These are phyloP conservation scores for Fusarium sp. DNA, from an alignment of 2,329 filamentous ascomycete genomes.

Conservation along the genomic window DNA sequence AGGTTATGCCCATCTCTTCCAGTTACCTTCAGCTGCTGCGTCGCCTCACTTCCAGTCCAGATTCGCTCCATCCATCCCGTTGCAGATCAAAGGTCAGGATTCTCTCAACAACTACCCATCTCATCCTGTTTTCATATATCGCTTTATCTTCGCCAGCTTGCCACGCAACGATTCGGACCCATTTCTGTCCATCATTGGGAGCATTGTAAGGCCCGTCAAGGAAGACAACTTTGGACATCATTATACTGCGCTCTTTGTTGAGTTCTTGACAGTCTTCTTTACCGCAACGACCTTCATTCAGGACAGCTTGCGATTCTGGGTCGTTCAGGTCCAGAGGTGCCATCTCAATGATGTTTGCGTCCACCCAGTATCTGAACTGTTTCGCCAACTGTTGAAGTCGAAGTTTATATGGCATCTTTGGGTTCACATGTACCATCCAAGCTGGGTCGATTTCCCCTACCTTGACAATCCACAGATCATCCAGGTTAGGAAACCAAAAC, in stretches of 20 bases:
- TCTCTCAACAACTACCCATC: conserved; percentile 55
- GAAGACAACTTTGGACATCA: conserved; percentile 56
- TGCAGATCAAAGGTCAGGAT: conserved; percentile 54
- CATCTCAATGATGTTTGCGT: conserved; percentile 55
- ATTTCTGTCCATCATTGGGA: conserved; percentile 43
- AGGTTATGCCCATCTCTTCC: not conserved
- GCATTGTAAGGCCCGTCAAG: conserved; percentile 52
- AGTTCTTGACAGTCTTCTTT: conserved; percentile 52
- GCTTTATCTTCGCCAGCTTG: conserved; percentile 45
- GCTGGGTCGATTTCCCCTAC: conserved; percentile 54
- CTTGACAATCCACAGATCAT: conserved; percentile 56
- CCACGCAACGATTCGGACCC: conserved; percentile 53
- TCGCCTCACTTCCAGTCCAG: conserved; percentile 42
- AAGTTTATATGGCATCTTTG: conserved; percentile 46
- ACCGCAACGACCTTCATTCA: conserved; percentile 53
- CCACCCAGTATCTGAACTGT: conserved; percentile 56
- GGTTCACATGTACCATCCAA: conserved; percentile 53
- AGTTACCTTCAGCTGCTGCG: conserved; percentile 23
- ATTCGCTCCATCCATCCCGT: conserved; percentile 51
- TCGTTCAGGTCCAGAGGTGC: conserved; percentile 52
- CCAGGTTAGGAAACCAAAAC: conserved; percentile 56
- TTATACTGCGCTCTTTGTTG: conserved; percentile 52
- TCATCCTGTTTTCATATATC: conserved; percentile 51
- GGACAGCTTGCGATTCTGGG: conserved; percentile 50
- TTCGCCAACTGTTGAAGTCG: conserved; percentile 51